phyloP scores from a whole-genome alignment of 768 basidiomycete species.

The Lepiota venenata region DNA sequence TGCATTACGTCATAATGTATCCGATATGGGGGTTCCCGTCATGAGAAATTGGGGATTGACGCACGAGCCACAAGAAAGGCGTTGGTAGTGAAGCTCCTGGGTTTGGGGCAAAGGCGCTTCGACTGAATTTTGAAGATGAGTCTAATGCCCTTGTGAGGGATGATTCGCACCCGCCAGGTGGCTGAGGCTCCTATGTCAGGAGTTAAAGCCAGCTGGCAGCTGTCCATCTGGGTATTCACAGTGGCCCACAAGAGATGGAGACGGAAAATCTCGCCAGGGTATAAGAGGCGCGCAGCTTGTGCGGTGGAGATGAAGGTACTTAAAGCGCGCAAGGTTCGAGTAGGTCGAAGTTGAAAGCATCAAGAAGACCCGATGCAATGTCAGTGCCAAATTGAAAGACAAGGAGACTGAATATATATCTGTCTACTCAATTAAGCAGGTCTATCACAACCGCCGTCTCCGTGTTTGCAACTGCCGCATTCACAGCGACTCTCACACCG shows the following conservation, averaged over 20 bases:
- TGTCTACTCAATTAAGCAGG: constrained; percentile 25
- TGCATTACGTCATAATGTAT: background rate
- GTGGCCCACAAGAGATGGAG: background rate
- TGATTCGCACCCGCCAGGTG: constrained; percentile 31
- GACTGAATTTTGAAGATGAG: constrained; percentile 25
- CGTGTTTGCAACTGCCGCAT: constrained; percentile 39
- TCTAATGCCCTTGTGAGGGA: constrained; percentile 32
- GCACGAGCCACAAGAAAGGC: no score
- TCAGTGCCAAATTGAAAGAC: background rate
- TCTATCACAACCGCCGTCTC: constrained; percentile 37
- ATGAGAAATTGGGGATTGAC: no score
- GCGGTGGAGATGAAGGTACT: no score
- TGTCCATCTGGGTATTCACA: no score
- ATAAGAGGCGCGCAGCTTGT: no score
- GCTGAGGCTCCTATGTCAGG: constrained; percentile 33
- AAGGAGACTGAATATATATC: constrained; percentile 21
- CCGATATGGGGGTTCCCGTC: constrained; percentile 8
- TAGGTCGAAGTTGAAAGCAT: background rate
- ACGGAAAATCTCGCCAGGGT: no score
- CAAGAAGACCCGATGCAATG: constrained; percentile 4
- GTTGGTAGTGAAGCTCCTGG: constrained; percentile 30
- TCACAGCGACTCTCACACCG: constrained; percentile 37
- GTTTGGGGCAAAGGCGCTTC: constrained; percentile 31
- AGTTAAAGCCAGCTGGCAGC: background rate
- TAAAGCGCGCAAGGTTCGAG: background rate